phyloP scores from a whole-genome alignment of 768 basidiomycete genomes.

The Tremella fuciformis region DNA sequence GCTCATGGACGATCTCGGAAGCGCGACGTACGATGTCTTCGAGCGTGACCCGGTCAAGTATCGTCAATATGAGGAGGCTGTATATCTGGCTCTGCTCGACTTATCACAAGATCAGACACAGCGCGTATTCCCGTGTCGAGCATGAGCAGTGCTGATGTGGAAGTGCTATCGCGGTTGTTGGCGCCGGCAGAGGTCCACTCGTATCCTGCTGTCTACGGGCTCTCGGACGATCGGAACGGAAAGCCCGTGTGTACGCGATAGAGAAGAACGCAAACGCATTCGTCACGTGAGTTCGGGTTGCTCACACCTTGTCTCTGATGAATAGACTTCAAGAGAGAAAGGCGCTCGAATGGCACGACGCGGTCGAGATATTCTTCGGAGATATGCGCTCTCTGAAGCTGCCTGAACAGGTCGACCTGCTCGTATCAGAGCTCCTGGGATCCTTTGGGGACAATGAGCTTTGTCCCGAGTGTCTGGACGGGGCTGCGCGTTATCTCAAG shows the following conservation, averaged over 20 bases:
- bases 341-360: constrained; percentile 74
- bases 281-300: constrained; percentile 71
- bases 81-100: constrained; percentile 74
- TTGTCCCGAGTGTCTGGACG: constrained; percentile 96
- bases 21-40: constrained; percentile 93
- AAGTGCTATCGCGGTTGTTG: constrained; percentile 85
- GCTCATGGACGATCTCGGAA: constrained; percentile 94
- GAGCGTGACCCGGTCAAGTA: constrained; percentile 98
- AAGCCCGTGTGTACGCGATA: constrained; percentile 74
- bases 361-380: constrained; percentile 79
- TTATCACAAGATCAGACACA: constrained; percentile 61
- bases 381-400: constrained; percentile 85
- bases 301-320: constrained; percentile 10
- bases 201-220: constrained; percentile 80
- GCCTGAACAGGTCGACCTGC: constrained; percentile 84
- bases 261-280: constrained; percentile 97
- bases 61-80: constrained; percentile 86
- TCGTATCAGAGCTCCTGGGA: constrained; percentile 92
- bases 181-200: constrained; percentile 90
- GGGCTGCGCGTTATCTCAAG: constrained; percentile 89
- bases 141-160: not conserved
- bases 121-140: constrained; percentile 56
- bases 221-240: constrained; percentile 63
- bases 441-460: constrained; percentile 99
- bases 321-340: constrained; percentile 78